Evolutionary conservation across 192 early-diverging fungal genomes (phyloP).

Genomic region (Umbelopsis vinacea): DNA sequence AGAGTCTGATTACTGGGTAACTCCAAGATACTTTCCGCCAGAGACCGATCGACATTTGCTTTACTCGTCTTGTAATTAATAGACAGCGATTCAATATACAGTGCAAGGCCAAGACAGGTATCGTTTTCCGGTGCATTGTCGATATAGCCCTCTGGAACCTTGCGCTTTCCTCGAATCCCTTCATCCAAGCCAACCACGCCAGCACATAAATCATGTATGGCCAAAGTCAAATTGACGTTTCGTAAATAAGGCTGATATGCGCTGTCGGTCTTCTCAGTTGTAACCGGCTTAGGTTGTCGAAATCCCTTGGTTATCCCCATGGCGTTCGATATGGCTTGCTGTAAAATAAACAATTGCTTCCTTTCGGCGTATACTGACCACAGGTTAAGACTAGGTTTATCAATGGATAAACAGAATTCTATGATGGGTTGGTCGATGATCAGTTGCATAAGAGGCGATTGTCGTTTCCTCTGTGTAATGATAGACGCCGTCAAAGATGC

Average conservation of each 20-base stretch:
- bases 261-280: background rate
- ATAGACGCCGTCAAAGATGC: background rate
- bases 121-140: constrained; percentile 39
- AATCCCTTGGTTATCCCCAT: background rate
- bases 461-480: background rate
- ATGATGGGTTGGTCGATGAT: background rate
- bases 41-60: background rate
- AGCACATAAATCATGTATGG: constrained; percentile 3
- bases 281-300: background rate
- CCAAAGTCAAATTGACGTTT: constrained; percentile 4
- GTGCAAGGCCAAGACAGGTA: background rate
- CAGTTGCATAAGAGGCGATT: background rate
- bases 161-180: background rate
- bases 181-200: constrained; percentile 25
- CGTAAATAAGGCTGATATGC: background rate
- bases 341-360: background rate
- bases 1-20: background rate
- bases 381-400: constrained; percentile 17
- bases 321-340: background rate
- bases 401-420: constrained; percentile 5
- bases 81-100: constrained; percentile 23
- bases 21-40: background rate
- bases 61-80: constrained; percentile 25
- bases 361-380: background rate
- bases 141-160: constrained; percentile 28